Conservation (phyloP, 768 basidiomycete genomes). For the Thelephora ganbajun region DNA sequence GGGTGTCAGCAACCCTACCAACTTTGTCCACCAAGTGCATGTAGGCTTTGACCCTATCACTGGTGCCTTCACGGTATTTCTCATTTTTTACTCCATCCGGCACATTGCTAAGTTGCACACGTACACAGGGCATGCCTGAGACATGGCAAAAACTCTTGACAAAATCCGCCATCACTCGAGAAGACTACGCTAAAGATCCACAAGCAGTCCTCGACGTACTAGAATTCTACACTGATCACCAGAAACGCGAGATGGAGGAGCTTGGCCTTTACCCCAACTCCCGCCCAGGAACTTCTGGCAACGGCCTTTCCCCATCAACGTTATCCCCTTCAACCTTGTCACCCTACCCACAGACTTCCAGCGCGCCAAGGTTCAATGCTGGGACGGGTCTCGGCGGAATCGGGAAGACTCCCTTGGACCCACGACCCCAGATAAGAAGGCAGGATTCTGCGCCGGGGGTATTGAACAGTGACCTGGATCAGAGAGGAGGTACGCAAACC, state of each 20-base stretch:
- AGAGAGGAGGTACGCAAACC: constrained; percentile 11
- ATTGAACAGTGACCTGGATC: constrained; percentile 8
- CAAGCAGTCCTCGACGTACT: constrained; percentile 96
- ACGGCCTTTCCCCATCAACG: constrained; percentile 9
- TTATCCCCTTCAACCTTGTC: constrained; percentile 24
- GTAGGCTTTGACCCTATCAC: constrained; percentile 92
- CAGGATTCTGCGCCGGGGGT: constrained; percentile 31
- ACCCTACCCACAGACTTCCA: constrained; percentile 21
- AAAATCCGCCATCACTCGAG: constrained; percentile 92
- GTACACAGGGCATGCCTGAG: constrained; percentile 76
- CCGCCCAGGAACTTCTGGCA: constrained; percentile 5
- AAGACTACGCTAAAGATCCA: constrained; percentile 94
- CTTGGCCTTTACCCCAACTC: constrained; percentile 21
- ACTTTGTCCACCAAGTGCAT: constrained; percentile 98
- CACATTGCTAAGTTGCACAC: not conserved
- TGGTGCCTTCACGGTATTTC: constrained; percentile 82
- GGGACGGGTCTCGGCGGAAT: constrained; percentile 85
- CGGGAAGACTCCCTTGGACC: constrained; percentile 26
- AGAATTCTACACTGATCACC: constrained; percentile 96
- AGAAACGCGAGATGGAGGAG: constrained; percentile 85
- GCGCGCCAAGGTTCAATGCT: constrained; percentile 72
- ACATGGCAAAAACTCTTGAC: constrained; percentile 97
- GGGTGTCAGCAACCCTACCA: constrained; percentile 89
- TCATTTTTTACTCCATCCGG: not conserved
- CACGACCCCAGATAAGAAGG: constrained; percentile 25